Percentiles rank a stretch among this genome's conserved stretches.
phyloP scores from a whole-genome alignment of 2,329 filamentous ascomycete genomes.

The Colletotrichum acutatum region DNA sequence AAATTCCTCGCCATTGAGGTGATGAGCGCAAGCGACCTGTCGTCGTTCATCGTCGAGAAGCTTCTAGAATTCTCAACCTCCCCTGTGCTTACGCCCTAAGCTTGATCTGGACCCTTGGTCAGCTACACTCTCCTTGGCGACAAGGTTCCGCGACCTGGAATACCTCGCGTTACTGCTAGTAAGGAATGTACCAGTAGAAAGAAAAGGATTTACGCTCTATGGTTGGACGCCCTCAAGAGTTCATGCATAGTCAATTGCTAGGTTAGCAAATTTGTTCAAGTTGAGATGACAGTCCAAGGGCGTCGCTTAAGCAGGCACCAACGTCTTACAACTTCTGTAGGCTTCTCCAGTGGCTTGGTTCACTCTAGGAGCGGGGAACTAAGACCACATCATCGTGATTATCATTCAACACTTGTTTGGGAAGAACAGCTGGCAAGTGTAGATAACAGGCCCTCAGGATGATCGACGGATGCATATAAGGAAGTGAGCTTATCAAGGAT shows the following conservation, averaged over 20 bases:
- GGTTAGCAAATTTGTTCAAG: not conserved
- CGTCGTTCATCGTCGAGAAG: not conserved
- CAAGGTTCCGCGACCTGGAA: not conserved
- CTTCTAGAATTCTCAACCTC: not conserved
- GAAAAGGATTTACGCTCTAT: not conserved
- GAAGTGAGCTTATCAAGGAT: not conserved
- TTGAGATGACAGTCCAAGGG: not conserved
- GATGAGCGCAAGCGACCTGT: not conserved
- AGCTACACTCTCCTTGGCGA: not conserved
- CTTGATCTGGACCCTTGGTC: not conserved
- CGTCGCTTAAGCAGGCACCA: not conserved
- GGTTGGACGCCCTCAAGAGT: not conserved
- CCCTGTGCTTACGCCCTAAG: not conserved
- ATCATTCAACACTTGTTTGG: too few relatives aligned
- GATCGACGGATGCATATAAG: not conserved
- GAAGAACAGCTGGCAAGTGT: not conserved
- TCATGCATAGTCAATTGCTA: accelerated
- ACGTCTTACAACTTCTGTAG: not conserved
- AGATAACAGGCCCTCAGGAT: not conserved
- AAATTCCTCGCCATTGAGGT: not conserved
- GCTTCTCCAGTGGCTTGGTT: not conserved
- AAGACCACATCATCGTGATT: accelerated
- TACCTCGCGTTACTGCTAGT: not conserved
- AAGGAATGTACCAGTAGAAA: not conserved
- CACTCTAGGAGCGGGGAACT: not conserved